Evolutionary conservation across 2,329 filamentous ascomycete species (phyloP).

Genomic region (Emmonsiellopsis sp.): DNA sequence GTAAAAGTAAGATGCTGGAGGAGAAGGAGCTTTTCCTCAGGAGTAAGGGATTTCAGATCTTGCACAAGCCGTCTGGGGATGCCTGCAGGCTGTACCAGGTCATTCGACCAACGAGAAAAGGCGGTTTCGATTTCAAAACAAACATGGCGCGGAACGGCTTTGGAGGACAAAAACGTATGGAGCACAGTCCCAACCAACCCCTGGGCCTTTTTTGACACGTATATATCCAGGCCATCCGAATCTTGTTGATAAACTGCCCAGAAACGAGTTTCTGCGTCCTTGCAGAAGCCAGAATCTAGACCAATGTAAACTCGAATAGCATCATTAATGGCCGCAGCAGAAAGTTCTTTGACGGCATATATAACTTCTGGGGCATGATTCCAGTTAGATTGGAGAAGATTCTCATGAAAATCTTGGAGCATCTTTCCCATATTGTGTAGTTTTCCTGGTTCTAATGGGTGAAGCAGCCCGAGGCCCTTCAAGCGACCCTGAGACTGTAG

Average conservation of each 20-base stretch:
- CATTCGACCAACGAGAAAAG: constrained; percentile 27
- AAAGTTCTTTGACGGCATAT: constrained; percentile 22
- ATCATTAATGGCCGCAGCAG: constrained; percentile 19
- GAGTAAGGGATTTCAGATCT: constrained; percentile 34
- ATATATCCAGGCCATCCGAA: constrained; percentile 27
- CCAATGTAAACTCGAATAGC: constrained; percentile 24
- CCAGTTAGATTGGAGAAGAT: constrained; percentile 14
- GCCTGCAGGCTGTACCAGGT: constrained; percentile 18
- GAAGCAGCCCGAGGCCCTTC: constrained; percentile 31
- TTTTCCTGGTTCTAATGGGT: constrained; percentile 26
- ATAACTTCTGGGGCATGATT: constrained; percentile 14
- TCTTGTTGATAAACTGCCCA: constrained; percentile 33
- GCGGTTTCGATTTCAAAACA: constrained; percentile 32
- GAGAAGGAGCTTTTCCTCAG: constrained; percentile 31
- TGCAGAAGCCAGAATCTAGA: constrained; percentile 33
- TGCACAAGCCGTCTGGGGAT: constrained; percentile 31
- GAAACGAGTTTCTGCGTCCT: constrained; percentile 27
- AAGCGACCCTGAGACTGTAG: constrained; percentile 36
- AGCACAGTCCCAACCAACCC: constrained; percentile 34
- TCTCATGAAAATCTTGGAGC: constrained; percentile 22
- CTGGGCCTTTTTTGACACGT: constrained; percentile 35
- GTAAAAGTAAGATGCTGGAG: constrained; percentile 28
- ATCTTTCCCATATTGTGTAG: constrained; percentile 25
- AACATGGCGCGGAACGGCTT: constrained; percentile 28
- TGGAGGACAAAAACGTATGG: constrained; percentile 37